These are phyloP conservation scores for Calocybe gambosa DNA, from an alignment of 1,284 basidiomycete genomes.

Conservation along the genomic window DNA sequence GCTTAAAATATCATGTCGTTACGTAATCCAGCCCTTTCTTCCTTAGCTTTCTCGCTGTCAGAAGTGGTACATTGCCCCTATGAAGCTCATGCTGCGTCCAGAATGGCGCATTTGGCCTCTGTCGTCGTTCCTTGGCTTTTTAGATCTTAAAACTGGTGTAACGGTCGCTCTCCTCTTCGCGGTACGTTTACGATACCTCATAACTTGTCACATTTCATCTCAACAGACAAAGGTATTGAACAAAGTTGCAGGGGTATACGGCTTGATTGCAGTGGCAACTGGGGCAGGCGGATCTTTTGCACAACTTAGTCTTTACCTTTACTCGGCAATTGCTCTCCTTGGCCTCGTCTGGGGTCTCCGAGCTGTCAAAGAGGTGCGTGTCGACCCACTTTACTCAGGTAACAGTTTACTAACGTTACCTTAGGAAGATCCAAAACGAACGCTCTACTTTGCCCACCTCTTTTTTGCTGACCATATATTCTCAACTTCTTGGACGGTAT, in stretches of 20 bases:
- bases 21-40: constrained; percentile 21
- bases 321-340: constrained; percentile 81
- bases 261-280: constrained; percentile 85
- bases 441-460: constrained; percentile 87
- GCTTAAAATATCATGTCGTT: constrained; percentile 16
- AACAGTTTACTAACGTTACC: background rate
- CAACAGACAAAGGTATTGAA: constrained; percentile 69
- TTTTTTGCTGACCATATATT: constrained; percentile 92
- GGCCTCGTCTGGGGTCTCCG: constrained; percentile 86
- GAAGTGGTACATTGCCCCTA: constrained; percentile 23
- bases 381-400: constrained; percentile 7
- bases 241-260: constrained; percentile 97
- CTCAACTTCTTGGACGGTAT: constrained; percentile 87
- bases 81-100: constrained; percentile 75
- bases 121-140: constrained; percentile 72
- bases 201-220: background rate
- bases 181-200: constrained; percentile 37
- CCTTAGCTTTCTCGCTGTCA: constrained; percentile 9
- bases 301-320: constrained; percentile 90
- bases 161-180: constrained; percentile 83
- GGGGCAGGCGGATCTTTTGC: constrained; percentile 84
- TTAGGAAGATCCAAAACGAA: constrained; percentile 82
- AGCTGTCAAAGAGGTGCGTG: constrained; percentile 70
- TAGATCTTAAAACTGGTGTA: constrained; percentile 89
- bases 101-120: constrained; percentile 78